These are phyloP conservation scores for Teratosphaeria zuluensis DNA, from an alignment of 2,329 filamentous ascomycete genomes.

Conservation along the genomic window DNA sequence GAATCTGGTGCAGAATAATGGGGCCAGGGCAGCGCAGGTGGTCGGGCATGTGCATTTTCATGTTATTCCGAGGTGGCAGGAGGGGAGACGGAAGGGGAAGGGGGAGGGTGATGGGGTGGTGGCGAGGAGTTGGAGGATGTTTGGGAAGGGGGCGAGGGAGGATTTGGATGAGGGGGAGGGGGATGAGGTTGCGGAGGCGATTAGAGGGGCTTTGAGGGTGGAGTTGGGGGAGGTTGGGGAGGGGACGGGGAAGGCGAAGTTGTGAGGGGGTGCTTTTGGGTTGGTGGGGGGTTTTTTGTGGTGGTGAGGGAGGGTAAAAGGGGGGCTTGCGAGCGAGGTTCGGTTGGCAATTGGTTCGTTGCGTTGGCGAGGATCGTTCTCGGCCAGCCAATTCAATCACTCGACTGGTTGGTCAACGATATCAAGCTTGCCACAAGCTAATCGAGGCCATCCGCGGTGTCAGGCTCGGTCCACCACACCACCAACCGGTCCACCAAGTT, in stretches of 20 bases:
- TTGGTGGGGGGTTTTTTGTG: no score
- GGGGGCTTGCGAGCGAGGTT: no score
- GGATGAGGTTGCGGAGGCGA: slow-evolving; percentile 44
- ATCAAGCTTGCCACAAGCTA: no score
- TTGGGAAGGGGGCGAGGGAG: slow-evolving; percentile 61
- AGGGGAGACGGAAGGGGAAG: slow-evolving; percentile 40
- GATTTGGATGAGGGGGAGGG: slow-evolving; percentile 72
- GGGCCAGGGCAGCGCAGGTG: slow-evolving; percentile 78
- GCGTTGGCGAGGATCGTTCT: no score
- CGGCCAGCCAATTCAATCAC: no score
- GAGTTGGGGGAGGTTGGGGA: slow-evolving; percentile 5
- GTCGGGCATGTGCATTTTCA: slow-evolving; percentile 94
- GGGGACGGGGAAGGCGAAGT: slow-evolving; percentile 2
- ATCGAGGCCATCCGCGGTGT: no score
- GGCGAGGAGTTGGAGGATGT: slow-evolving; percentile 67
- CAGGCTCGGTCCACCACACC: no score
- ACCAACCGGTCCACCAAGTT: no score
- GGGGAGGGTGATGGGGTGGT: slow-evolving; percentile 31
- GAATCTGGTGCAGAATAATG: slow-evolving; percentile 96
- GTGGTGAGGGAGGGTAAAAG: no score
- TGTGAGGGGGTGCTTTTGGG: slow-evolving; percentile 1
- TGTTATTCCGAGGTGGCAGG: slow-evolving; percentile 64
- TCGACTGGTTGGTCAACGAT: no score
- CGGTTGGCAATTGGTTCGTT: no score
- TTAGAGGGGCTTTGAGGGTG: slow-evolving; percentile 29